Conservation (phyloP, 2,329 filamentous ascomycete species). For the Lasiodiplodia theobromae region DNA sequence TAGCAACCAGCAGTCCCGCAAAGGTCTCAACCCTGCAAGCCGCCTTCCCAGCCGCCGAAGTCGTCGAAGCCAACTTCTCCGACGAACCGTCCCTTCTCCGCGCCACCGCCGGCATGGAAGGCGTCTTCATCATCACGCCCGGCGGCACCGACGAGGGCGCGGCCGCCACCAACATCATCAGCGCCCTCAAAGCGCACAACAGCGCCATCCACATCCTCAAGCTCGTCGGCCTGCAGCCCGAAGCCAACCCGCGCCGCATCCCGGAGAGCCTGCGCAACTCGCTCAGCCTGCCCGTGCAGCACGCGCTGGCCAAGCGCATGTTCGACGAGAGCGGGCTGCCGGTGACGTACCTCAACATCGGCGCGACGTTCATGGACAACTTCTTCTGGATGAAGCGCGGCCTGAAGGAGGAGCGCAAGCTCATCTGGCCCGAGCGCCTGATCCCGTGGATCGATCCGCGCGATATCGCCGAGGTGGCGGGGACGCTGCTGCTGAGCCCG, state of each 20-base stretch:
- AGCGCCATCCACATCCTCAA: neutral
- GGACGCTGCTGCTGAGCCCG: neutral
- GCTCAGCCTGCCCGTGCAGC: constrained; percentile 7
- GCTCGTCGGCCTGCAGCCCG: constrained; percentile 6
- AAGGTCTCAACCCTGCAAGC: neutral
- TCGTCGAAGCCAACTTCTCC: neutral
- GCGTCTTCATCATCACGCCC: neutral
- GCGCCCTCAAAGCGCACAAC: neutral
- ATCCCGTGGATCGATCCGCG: neutral
- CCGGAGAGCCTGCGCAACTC: neutral
- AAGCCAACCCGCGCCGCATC: constrained; percentile 1
- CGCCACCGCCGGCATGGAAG: neutral
- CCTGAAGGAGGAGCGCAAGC: neutral
- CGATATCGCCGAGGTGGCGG: neutral
- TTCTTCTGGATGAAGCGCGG: constrained; percentile 5
- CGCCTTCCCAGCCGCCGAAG: neutral
- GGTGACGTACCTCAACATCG: constrained; percentile 3
- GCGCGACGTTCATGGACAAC: constrained; percentile 9
- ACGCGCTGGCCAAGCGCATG: neutral
- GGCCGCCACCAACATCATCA: neutral
- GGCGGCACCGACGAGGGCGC: neutral
- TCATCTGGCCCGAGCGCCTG: neutral
- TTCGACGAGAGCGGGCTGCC: constrained; percentile 4
- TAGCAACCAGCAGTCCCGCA: neutral
- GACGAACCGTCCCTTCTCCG: neutral